Base-by-base conservation (phyloP, 805 yeast genomes). In the Priceomyces melissophilus region DNA sequence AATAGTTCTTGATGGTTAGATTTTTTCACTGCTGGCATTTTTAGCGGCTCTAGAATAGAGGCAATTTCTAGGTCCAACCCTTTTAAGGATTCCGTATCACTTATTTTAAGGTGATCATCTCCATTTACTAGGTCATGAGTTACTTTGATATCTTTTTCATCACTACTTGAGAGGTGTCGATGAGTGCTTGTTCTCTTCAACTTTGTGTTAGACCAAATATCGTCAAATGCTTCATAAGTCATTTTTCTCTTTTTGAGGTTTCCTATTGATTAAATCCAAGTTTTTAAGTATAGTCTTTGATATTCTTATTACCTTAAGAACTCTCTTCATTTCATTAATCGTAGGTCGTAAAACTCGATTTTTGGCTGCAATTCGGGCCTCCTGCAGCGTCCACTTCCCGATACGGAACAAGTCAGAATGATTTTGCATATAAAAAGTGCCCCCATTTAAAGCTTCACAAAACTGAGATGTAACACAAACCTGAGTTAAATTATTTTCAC, bases 21-120 rank as follows among this genome's bases (percentile, higher is more conserved):
- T 59, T 60, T 32, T 1, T 30, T 23, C 10, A 11, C 26, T 11
- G 27, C 34, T 37, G 30, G 38, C 20, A 15, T 39, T 11, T 26
- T 25, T 15, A 40, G 28, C 10, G 41, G 43, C 17, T 35, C 40
- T 14, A 41, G 30, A 10, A 30, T 36, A 16, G 48, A 37, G 8
- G 38, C 45, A 10, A 45, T 35, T 15, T 42, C 48, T 2, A 39
- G 37, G 20, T 37, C 37, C 15, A 45, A 34, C 25, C 30, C 38
- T 10, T 45, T 43, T 7, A 36, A 20, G 25, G 25, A 20, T 15
- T 32, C 36, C n/a, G n/a, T n/a, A 17, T 32, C 11, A 10, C 2
- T 32, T 32, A 2, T 17, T 9, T 10, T 20, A 3, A n/a, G 25
- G 8, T 20, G 4, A 8, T 20, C 8, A 5, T 29, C 34, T n/a